Evolutionary conservation across 1,139 yeast species (phyloP).

Genomic region (Zhuliangozyma parablackwelliae): DNA sequence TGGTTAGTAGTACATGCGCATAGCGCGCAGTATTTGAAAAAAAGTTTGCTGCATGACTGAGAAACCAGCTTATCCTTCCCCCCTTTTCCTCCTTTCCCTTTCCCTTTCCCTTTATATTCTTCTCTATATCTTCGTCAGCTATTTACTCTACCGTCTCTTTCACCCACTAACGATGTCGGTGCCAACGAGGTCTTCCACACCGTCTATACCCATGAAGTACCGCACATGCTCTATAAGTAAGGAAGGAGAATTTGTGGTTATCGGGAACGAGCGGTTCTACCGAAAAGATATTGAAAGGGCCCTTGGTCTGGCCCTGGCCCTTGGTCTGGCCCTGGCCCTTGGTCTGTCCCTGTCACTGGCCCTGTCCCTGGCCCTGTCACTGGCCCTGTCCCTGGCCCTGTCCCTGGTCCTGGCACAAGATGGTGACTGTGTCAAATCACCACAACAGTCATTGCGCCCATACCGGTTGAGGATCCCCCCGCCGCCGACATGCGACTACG

Average conservation of each 20-base stretch:
- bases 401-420: too few species aligned
- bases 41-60: not conserved
- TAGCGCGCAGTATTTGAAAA: not conserved
- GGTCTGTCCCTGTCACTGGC: not conserved
- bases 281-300: conserved; percentile 1
- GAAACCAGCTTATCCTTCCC: not conserved
- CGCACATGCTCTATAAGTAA: conserved; percentile 1
- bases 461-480: conserved; percentile 1
- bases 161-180: not conserved
- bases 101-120: not conserved
- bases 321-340: not conserved
- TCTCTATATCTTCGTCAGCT: not conserved
- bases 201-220: not conserved
- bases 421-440: too few species aligned
- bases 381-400: not conserved
- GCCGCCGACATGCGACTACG: conserved; percentile 14
- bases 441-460: too few species aligned
- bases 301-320: not conserved
- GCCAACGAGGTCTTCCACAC: too few species aligned
- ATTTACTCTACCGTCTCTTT: not conserved
- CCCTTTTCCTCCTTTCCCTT: not conserved
- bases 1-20: too few species aligned
- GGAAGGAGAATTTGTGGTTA: conserved; percentile 2
- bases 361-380: not conserved
- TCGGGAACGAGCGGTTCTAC: conserved; percentile 4